Evolutionary conservation across 345 rosid genomes (phyloP), one percentile per base, ranked within the genome.

Genomic region (Zanthoxylum bungeanum): DNA sequence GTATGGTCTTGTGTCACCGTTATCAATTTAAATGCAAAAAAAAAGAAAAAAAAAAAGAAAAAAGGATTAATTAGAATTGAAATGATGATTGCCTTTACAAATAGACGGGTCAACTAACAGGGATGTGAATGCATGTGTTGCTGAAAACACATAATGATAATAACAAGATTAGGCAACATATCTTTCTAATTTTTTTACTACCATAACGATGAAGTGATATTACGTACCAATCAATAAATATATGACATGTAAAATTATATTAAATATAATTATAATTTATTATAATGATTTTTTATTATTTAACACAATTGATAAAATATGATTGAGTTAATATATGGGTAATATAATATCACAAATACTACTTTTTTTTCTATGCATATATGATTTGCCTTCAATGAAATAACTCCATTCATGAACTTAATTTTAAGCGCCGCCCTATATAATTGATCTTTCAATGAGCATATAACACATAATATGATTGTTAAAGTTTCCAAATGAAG

Each of bases 91-190:
- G 46, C 21, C 46, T 66, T 21, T 34, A 33, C 14, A 53, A 36
- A n/a, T 36, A 52, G 60, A 36, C 60, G 37, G 36, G 61, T 68
- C 71, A 68, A 68, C 72, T 49, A 68, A 55, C 17, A 36, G 16
- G 60, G 60, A 53, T 68, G 37, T 53, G 50, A 37, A 42, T 39
- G 34, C 9, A 10, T 55, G 47, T 34, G 9, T 21, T 53, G 72
- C 55, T 51, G 50, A 24, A 36, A 67, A 67, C 60, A 24, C 4
- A 65, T 66, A 66, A 37, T 37, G 53, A 30, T 42, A 28, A 47
- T 31, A n/a, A 66, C 21, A 51, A 49, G n/a, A 49, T n/a, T 49
- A 17, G 39, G 37, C 39, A 65, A 28, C 17, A 19, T 19, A 66
- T 66, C 4, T 66, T 66, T n/a, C n/a, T n/a, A n/a, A n/a, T n/a